Base-by-base conservation (phyloP, 2,329 filamentous ascomycete genomes). In the Paecilomyces dactylethromorphus region DNA sequence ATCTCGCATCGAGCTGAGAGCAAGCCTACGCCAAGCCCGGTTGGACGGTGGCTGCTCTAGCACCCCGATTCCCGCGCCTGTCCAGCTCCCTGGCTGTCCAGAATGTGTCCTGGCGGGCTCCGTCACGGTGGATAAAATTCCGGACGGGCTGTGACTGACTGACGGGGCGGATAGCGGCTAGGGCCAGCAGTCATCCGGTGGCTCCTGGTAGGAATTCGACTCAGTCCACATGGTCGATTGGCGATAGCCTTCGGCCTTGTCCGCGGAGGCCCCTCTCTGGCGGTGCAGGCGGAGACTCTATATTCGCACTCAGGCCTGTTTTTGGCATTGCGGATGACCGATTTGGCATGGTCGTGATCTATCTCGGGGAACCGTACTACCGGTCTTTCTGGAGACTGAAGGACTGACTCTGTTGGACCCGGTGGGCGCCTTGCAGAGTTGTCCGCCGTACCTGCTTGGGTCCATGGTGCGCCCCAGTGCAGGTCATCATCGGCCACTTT, bases 161-260 rank as follows among this genome's bases (percentile, higher is more conserved):
- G n/a, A 39, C 35, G 21, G 24, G 49, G 21, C 49, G 21, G 49
- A 11, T 7, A 11, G 21, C 50, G 7, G 22, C 26, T 52, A 52
- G 50, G 22, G 50, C 50, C 18, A 52, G 50, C 50, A 52, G 26
- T 52, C 50, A 52, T 52, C 22, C 21, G 39, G 39, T 45, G 39
- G 39, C 26, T 26, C 22, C 21, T 52, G 50, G 50, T 22, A 24
- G 3, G 50, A 52, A 52, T 24, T 29, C 50, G 21, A 24, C 6
- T 24, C 13, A 29, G 13, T 21, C 21, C 15, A 21, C 50, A 45
- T 18, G 39, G 39, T 45, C 59, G 59, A 62, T 61, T 57, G 57
- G 57, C 59, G 49, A 52, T 61, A 61, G 57, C 32, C 53, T 52
- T 62, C 59, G 61, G 61, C 51, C 56, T 60, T 59, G 59, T 61